These are phyloP conservation scores for Calendula officinalis DNA, from an alignment of 129 eudicot genomes.

Conservation along the genomic window DNA sequence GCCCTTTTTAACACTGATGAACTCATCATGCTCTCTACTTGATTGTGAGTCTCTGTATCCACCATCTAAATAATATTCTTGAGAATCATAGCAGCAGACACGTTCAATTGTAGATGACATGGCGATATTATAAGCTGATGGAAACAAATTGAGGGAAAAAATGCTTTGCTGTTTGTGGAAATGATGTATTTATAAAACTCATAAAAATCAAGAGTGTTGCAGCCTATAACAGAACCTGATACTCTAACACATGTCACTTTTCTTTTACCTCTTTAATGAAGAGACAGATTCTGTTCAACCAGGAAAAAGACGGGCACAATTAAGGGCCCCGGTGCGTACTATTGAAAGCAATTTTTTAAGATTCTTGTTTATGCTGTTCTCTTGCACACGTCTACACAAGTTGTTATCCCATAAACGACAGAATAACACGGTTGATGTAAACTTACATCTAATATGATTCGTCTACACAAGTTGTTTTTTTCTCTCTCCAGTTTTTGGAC, in stretches of 20 bases:
- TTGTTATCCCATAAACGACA: too few species aligned
- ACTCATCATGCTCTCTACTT: not conserved
- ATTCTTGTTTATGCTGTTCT: not conserved
- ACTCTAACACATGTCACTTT: conserved; percentile 1
- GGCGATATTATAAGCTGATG: conserved; percentile 4
- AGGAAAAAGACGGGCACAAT: too few species aligned
- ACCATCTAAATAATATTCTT: conserved; percentile 14
- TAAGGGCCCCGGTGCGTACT: too few species aligned
- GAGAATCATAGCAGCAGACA: conserved; percentile 36
- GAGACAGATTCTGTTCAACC: conserved; percentile 6
- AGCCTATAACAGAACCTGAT: conserved; percentile 20
- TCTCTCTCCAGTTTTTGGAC: too few species aligned
- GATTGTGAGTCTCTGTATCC: not conserved
- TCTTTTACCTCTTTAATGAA: not conserved
- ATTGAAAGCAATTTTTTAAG: too few species aligned
- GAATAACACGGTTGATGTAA: not conserved
- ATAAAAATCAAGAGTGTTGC: not conserved
- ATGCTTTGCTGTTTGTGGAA: not conserved
- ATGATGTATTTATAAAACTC: conserved; percentile 22
- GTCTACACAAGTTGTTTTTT: not conserved
- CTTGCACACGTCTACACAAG: too few species aligned
- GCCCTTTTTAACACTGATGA: conserved; percentile 22
- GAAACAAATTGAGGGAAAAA: not conserved
- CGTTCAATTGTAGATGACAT: conserved; percentile 5
- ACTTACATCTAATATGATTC: conserved; percentile 11